Evolutionary conservation across 1,284 basidiomycete species (phyloP), one percentile per base, ranked within the genome.

Genomic region (Puccinia coronata): DNA sequence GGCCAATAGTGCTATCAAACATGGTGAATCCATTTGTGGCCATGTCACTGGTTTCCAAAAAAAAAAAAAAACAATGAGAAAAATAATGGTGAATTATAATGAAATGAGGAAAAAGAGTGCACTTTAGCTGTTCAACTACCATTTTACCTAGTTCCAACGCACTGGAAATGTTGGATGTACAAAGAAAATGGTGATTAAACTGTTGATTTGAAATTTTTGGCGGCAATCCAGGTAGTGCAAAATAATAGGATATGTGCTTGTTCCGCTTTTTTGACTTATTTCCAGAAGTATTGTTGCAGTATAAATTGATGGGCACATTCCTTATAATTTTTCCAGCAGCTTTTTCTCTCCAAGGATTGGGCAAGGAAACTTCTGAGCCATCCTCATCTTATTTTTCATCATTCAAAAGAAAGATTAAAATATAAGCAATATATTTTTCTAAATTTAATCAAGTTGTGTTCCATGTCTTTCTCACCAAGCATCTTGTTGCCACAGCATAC

Each of bases 121-220:
- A 70, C 67, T 70, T 70, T 2, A 70, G 16, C n/a, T 70, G 16
- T 9, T 39, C 14, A 20, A 70, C 67, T 0, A 70, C 67, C 41
- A 28, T 41, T 16, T 70, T 18, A 14, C 25, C 39, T 23, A 70
- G 43, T 41, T 70, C 39, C 23, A 70, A 25, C 2, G 67, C 39
- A 9, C 25, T 8, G 5, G 67, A 16, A 47, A 57, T 57, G 28
- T 57, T n/a, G 49, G 49, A 53, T 12, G 9, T 69, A 20, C 31
- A n/a, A n/a, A n/a, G n/a, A n/a, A n/a, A n/a, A n/a, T n/a, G n/a
- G n/a, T n/a, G n/a, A n/a, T n/a, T n/a, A n/a, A n/a, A n/a, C n/a
- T n/a, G n/a, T n/a, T n/a, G n/a, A n/a, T n/a, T n/a, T n/a, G n/a
- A n/a, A n/a, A 31, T 12, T 34, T n/a, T 11, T 34, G 41, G 18